phyloP scores from a whole-genome alignment of 306 rosid species.

The Notholithocarpus densiflorus region DNA sequence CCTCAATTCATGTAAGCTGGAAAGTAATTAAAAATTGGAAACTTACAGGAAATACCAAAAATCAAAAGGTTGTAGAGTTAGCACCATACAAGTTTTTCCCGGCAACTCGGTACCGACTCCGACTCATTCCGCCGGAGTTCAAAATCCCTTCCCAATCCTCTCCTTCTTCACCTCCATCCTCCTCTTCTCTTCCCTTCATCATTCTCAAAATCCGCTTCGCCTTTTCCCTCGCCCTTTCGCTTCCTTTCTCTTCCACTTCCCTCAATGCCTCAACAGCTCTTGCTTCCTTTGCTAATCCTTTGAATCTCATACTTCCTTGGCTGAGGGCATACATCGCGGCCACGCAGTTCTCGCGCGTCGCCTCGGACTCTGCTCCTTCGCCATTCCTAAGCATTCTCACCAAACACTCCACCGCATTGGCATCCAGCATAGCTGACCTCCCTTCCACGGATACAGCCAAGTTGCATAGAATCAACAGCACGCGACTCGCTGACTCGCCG shows the following conservation, averaged over 20 bases:
- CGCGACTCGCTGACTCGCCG: constrained; percentile 46
- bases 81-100: constrained; percentile 35
- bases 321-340: constrained; percentile 73
- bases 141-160: constrained; percentile 17
- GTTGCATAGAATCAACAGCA: constrained; percentile 67
- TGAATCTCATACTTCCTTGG: constrained; percentile 79
- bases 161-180: constrained; percentile 26
- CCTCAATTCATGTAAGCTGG: neutral
- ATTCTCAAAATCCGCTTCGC: constrained; percentile 64
- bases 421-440: constrained; percentile 75
- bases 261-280: constrained; percentile 68
- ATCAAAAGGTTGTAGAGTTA: constrained; percentile 56
- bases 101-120: constrained; percentile 39
- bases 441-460: constrained; percentile 66
- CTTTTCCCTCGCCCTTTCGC: constrained; percentile 77
- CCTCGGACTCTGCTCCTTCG: constrained; percentile 56
- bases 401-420: constrained; percentile 61
- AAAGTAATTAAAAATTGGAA: constrained; percentile 3
- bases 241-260: constrained; percentile 70
- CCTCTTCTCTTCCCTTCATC: constrained; percentile 55
- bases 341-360: constrained; percentile 81
- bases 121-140: constrained; percentile 31
- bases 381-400: constrained; percentile 57
- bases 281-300: constrained; percentile 81
- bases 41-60: neutral